phyloP scores from a whole-genome alignment of 345 rosid genomes.

The Eucalyptus grandis region DNA sequence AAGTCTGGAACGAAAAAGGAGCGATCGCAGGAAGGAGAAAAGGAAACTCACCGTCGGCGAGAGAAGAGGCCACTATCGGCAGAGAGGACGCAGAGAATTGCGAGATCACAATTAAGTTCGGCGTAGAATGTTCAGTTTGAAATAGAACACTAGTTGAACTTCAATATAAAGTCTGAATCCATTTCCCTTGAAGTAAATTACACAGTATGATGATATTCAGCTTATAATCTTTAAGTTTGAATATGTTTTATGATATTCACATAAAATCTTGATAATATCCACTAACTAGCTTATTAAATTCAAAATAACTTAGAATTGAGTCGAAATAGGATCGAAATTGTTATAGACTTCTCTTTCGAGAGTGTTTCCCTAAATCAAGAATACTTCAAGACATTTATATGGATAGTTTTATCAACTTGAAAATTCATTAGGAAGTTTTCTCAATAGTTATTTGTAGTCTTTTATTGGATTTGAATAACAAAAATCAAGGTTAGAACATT shows the following conservation, averaged over 20 bases:
- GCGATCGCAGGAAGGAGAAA: no score
- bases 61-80: no score
- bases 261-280: not conserved
- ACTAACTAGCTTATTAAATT: no score
- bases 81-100: no score
- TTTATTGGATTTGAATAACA: not conserved
- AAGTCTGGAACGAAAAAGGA: no score
- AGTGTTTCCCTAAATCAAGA: no score
- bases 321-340: accelerated
- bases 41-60: no score
- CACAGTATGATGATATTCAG: accelerated
- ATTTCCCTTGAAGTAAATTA: no score
- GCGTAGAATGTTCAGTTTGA: no score
- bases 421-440: not conserved
- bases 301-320: accelerated
- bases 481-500: not conserved
- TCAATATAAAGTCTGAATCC: accelerated
- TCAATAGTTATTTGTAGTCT: not conserved
- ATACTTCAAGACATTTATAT: not conserved
- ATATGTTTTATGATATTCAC: not conserved
- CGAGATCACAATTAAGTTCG: no score
- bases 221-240: not conserved
- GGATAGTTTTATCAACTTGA: no score
- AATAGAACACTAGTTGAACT: no score
- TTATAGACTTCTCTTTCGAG: not conserved